These are phyloP conservation scores for Glycine latifolia DNA, from an alignment of 306 rosid species.

Conservation along the genomic window DNA sequence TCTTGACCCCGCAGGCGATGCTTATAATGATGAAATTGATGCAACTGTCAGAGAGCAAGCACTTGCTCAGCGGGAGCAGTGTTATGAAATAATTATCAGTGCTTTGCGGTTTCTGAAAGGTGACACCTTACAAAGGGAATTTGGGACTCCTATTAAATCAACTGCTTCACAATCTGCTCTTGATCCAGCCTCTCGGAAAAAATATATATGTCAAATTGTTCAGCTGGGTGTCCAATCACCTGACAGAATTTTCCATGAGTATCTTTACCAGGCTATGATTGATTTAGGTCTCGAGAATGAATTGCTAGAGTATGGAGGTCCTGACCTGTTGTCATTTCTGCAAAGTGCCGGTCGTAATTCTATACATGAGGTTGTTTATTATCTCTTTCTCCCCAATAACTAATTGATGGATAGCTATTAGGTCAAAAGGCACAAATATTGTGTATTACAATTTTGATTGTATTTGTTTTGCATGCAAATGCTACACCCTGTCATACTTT, in stretches of 20 bases:
- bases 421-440: slow-evolving; percentile 34
- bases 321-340: slow-evolving; percentile 89
- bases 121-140: slow-evolving; percentile 67
- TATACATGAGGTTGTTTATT: slow-evolving; percentile 71
- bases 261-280: slow-evolving; percentile 91
- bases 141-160: slow-evolving; percentile 80
- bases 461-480: slow-evolving; percentile 37
- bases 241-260: slow-evolving; percentile 86
- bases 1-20: slow-evolving; percentile 92
- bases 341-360: slow-evolving; percentile 85
- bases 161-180: slow-evolving; percentile 68
- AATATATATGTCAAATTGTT: slow-evolving; percentile 87
- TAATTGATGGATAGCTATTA: slow-evolving; percentile 31
- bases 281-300: slow-evolving; percentile 94
- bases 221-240: slow-evolving; percentile 96
- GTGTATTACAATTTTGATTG: slow-evolving; percentile 26
- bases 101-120: slow-evolving; percentile 88
- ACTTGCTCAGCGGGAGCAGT: slow-evolving; percentile 78
- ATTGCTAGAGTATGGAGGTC: slow-evolving; percentile 94
- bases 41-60: slow-evolving; percentile 80
- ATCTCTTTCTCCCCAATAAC: slow-evolving; percentile 41
- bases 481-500: slow-evolving; percentile 9
- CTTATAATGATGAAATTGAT: slow-evolving; percentile 88
- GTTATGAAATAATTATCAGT: slow-evolving; percentile 88
- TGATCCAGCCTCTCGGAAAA: slow-evolving; percentile 79